Base-by-base conservation (phyloP, 768 basidiomycete species). In the Podaxis rugospora region DNA sequence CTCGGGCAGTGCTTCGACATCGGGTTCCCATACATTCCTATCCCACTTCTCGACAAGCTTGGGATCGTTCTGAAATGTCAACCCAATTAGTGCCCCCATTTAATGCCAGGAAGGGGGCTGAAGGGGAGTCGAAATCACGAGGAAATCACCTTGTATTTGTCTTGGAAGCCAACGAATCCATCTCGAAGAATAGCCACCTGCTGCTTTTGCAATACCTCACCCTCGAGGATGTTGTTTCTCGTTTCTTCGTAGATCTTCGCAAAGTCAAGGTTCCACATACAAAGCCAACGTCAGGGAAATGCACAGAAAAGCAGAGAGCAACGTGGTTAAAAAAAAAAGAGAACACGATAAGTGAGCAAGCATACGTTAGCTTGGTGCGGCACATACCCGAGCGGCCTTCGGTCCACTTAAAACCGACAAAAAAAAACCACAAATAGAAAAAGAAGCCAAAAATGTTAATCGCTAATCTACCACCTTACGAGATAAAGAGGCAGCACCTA, bases 21-120 rank as follows among this genome's bases (percentile, higher is more conserved):
- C 74, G 4, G 72, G 69, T 46, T 76, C 80, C 88, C 88, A 90
- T 27, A 86, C 76, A 9, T 83, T 78, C 64, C 82, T 79, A 62
- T 84, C 83, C 89, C 88, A 93, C 59, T 90, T 88, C 72, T 91
- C 91, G 7, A 93, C 84, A 16, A 93, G 79, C 28, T 76, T 71
- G 6, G 85, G 80, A 68, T 93, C 89, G 60, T 88, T 75, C 86
- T 88, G 63, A 23, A 18, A 55, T 27, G 16, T 5, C 27, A 32
- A 32, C 32, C 10, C 11, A 21, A 46, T 28, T 18, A 40, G n/a
- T 10, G 7, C 16, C 5, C 21, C n/a, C 21, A 27, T 11, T 21
- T 11, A 21, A 14, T 13, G 21, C 21, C 32, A 32, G 32, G 32
- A 32, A 32, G 7, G 7, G 32, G 7, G 32, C 7, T 32, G 32